Evolutionary conservation across 2,329 filamentous ascomycete genomes (phyloP).

Genomic region (Cladophialophora chaetospira): DNA sequence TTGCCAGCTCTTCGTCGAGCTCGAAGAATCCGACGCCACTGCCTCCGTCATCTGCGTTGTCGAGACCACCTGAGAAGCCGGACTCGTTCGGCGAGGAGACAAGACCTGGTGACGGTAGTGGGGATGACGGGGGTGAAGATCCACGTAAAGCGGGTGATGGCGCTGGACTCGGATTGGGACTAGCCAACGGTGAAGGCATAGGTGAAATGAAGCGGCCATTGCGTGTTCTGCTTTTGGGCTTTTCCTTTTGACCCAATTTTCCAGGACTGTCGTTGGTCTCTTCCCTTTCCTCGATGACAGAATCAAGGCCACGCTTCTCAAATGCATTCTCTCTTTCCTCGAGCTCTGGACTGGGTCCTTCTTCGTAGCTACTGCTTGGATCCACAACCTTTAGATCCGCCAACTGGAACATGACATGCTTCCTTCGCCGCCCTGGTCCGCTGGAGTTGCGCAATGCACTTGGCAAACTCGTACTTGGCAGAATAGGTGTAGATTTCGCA

Average conservation of each 20-base stretch:
- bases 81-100: slow-evolving; percentile 18
- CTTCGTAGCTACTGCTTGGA: slow-evolving; percentile 34
- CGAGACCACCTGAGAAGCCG: slow-evolving; percentile 20
- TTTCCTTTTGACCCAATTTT: slow-evolving; percentile 9
- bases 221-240: slow-evolving; percentile 1
- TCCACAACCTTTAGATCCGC: slow-evolving; percentile 33
- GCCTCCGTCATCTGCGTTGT: slow-evolving; percentile 19
- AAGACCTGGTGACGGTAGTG: not conserved
- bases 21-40: slow-evolving; percentile 33
- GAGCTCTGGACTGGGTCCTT: slow-evolving; percentile 26
- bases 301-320: not conserved
- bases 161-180: slow-evolving; percentile 15
- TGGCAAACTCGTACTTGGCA: slow-evolving; percentile 29
- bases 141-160: slow-evolving; percentile 25
- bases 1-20: slow-evolving; percentile 32
- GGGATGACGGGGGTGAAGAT: not conserved
- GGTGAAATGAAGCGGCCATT: slow-evolving; percentile 17
- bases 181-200: slow-evolving; percentile 21
- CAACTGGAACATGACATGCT: slow-evolving; percentile 34
- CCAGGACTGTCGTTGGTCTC: not conserved
- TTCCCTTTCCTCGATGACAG: not conserved
- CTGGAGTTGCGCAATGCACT: slow-evolving; percentile 28
- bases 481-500: slow-evolving; percentile 16
- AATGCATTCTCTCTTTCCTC: not conserved
- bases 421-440: slow-evolving; percentile 27